Percentiles rank a stretch among this genome's conserved stretches.
phyloP scores from a whole-genome alignment of 305 asterid genomes.

The Striga hermonthica region DNA sequence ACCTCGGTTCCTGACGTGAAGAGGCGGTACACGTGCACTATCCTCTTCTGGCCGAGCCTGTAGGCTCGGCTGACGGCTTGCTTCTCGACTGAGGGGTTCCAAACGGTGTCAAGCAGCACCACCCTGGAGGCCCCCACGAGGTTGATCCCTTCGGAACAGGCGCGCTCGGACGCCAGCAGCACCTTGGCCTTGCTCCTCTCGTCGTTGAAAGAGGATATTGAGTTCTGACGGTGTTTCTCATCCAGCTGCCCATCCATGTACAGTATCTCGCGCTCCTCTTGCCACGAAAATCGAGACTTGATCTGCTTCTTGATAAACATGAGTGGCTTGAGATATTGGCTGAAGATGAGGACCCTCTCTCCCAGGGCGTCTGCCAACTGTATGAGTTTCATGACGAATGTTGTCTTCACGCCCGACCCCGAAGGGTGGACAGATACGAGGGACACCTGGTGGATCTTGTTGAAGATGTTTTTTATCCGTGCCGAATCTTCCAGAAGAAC shows the following conservation, averaged over 20 bases:
- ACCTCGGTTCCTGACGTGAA: constrained; percentile 52
- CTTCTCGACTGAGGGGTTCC: constrained; percentile 71
- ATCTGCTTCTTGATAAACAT: constrained; percentile 45
- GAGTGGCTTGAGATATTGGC: constrained; percentile 49
- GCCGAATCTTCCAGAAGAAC: constrained; percentile 31
- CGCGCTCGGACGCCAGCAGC: constrained; percentile 62
- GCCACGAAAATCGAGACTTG: constrained; percentile 43
- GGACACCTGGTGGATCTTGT: constrained; percentile 38
- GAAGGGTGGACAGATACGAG: constrained; percentile 64
- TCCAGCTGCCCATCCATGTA: constrained; percentile 56
- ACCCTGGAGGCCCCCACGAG: constrained; percentile 71
- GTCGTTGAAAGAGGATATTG: constrained; percentile 49
- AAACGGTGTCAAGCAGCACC: constrained; percentile 56
- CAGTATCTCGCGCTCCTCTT: constrained; percentile 52
- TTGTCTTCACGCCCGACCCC: constrained; percentile 41
- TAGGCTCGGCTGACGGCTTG: constrained; percentile 71
- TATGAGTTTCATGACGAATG: constrained; percentile 46
- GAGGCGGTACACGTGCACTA: constrained; percentile 53
- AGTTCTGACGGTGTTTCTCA: constrained; percentile 42
- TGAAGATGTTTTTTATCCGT: constrained; percentile 9
- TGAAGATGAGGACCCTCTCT: constrained; percentile 61
- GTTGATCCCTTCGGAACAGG: constrained; percentile 70
- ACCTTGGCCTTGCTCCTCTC: constrained; percentile 47
- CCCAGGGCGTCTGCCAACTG: constrained; percentile 35
- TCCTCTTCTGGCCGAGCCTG: constrained; percentile 59